Evolutionary conservation across 2,329 filamentous ascomycete genomes (phyloP).

Genomic region (Aspergillus luchuensis): DNA sequence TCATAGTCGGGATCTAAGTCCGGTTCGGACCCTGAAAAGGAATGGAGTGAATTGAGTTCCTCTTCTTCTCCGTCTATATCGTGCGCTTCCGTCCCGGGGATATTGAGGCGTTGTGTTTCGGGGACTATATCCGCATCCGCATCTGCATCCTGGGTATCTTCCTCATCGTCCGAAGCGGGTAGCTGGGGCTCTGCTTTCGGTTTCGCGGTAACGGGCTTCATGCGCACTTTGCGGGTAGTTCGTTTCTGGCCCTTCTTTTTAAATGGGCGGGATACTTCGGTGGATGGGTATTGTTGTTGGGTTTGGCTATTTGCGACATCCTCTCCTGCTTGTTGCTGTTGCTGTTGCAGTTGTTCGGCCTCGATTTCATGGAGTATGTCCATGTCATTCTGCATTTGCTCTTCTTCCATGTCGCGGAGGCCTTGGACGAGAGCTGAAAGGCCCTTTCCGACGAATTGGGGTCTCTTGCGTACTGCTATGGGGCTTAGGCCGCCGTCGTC

Average conservation of each 20-base stretch:
- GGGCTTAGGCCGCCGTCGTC: slow-evolving; percentile 36
- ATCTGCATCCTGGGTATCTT: slow-evolving; percentile 20
- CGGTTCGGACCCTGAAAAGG: slow-evolving; percentile 27
- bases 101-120: slow-evolving; percentile 31
- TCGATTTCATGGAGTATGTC: slow-evolving; percentile 50
- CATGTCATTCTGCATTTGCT: slow-evolving; percentile 45
- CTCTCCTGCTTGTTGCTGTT: slow-evolving; percentile 17
- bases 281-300: no score
- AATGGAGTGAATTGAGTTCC: slow-evolving; percentile 27
- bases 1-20: slow-evolving; percentile 36
- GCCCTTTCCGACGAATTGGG: slow-evolving; percentile 41
- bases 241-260: slow-evolving; percentile 55
- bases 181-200: slow-evolving; percentile 27
- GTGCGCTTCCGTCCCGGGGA: slow-evolving; percentile 14
- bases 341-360: slow-evolving; percentile 22
- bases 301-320: slow-evolving; percentile 43
- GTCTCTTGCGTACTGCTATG: slow-evolving; percentile 39
- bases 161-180: slow-evolving; percentile 22
- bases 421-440: slow-evolving; percentile 44
- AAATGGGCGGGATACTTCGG: slow-evolving; percentile 27
- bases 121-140: slow-evolving; percentile 34
- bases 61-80: slow-evolving; percentile 10
- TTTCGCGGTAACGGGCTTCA: slow-evolving; percentile 42
- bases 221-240: slow-evolving; percentile 47
- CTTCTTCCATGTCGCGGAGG: slow-evolving; percentile 44